phyloP scores from a whole-genome alignment of 805 yeast species.

The Ogataea nonfermentans region DNA sequence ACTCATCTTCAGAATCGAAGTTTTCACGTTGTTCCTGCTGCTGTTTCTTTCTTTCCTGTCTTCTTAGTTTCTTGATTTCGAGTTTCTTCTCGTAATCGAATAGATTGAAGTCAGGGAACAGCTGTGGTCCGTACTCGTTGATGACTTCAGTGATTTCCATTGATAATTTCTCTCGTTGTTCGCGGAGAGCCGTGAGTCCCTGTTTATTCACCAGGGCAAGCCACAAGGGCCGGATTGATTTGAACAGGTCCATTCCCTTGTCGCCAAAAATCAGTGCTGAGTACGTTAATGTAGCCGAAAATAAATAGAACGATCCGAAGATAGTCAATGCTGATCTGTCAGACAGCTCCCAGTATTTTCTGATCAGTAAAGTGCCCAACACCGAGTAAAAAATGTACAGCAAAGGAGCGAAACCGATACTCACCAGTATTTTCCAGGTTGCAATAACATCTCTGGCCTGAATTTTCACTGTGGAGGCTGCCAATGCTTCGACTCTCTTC shows the following conservation, averaged over 20 bases:
- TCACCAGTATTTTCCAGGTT: conserved; percentile 92
- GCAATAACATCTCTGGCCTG: conserved; percentile 93
- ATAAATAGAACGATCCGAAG: conserved; percentile 53
- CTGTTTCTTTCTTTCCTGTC: conserved; percentile 27
- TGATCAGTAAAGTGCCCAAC: conserved; percentile 45
- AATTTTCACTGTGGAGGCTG: conserved; percentile 84
- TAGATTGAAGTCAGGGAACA: conserved; percentile 82
- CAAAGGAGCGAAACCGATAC: conserved; percentile 85
- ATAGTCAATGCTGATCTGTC: conserved; percentile 22
- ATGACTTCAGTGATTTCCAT: conserved; percentile 75
- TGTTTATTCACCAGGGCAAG: conserved; percentile 58
- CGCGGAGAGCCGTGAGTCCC: conserved; percentile 56
- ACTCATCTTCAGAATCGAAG: conserved; percentile 41
- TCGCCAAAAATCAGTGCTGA: conserved; percentile 93
- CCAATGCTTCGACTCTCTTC: conserved; percentile 78
- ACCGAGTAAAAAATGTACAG: conserved; percentile 79
- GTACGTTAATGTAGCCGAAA: conserved; percentile 73
- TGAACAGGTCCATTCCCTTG: conserved; percentile 84
- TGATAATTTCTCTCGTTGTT: conserved; percentile 59
- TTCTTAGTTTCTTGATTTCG: conserved; percentile 32
- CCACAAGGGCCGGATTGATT: conserved; percentile 79
- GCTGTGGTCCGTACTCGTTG: conserved; percentile 76
- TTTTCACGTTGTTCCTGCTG: conserved; percentile 19
- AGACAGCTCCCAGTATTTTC: conserved; percentile 21
- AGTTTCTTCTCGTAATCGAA: conserved; percentile 43